Base-by-base conservation (phyloP, 2,329 filamentous ascomycete species). In the Sclerotinia subarctica region DNA sequence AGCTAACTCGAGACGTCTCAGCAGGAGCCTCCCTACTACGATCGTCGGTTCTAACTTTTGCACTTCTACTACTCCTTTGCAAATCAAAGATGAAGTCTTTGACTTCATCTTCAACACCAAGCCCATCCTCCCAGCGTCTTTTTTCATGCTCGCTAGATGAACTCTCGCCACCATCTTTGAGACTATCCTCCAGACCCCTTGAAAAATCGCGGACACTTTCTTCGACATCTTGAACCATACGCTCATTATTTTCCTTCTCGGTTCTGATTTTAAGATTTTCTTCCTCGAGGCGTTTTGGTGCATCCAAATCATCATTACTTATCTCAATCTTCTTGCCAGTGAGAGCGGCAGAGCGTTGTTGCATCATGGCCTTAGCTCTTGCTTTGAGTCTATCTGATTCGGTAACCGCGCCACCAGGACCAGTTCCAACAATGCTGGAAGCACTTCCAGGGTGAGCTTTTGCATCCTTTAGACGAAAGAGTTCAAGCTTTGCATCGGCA, bases 71-170 rank as follows among this genome's bases (percentile, higher is more conserved):
- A 70, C 89, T 91, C 70, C 94, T 88, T 78, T 97, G 94, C 65
- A 99, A 82, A 73, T 98, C 95, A 77, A 95, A 98, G 78, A 99
- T 99, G 79, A 99, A 98, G 76, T 99, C 95, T 76, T 93, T 92
- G 70, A 98, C 91, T 76, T 97, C 93, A 76, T 99, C 94, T 77
- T 99, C 95, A 38, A 99, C 95, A 38, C 95, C 95, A 49, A 99
- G 84, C 13, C 88, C 95, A 79, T 99, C 95, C 74, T 99, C 93
- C 95, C 95, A 99, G 70, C 95, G 88, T 70, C 95, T 88, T 75
- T 88, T 89, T 81, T 99, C 95, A 77, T 97, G 94, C 79, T 97
- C 93, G 70, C 89, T 92, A 3, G 89, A 87, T 51, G 88, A 89
- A 74, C 89, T 91, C 70, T 90, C 87, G 53, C 84, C 86, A 53